These are phyloP conservation scores for Mycena indigotica DNA, from an alignment of 768 basidiomycete genomes.

Conservation along the genomic window DNA sequence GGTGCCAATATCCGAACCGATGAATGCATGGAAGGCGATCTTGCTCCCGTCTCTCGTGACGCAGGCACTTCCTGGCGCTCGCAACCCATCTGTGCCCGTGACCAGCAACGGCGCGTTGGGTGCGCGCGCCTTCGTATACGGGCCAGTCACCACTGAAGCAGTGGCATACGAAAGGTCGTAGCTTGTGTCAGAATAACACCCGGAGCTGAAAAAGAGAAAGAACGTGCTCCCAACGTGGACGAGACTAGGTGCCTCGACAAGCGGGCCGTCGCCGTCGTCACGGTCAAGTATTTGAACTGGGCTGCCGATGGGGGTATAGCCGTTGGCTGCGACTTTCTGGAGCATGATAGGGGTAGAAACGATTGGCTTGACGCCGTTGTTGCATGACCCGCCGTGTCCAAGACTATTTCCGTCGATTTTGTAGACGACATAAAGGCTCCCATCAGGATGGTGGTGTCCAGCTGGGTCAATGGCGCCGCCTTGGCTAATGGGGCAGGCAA, in stretches of 20 bases:
- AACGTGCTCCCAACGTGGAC: conserved; percentile 15
- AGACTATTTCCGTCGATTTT: conserved; percentile 38
- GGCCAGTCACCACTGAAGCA: conserved; percentile 29
- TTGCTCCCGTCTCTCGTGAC: conserved; percentile 16
- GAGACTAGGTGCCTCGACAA: conserved; percentile 34
- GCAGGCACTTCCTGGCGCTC: conserved; percentile 24
- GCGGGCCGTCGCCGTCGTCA: conserved; percentile 27
- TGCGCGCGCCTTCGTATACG: conserved; percentile 31
- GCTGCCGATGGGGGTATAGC: conserved; percentile 24
- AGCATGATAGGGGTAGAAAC: conserved; percentile 30
- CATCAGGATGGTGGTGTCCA: conserved; percentile 28
- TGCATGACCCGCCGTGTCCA: conserved; percentile 31
- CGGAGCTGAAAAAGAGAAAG: conserved; percentile 32
- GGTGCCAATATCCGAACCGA: conserved; percentile 4
- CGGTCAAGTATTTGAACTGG: conserved; percentile 30
- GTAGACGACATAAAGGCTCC: conserved; percentile 29
- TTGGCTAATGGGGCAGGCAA: conserved; percentile 26
- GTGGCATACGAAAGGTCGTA: conserved; percentile 35
- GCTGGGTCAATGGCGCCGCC: conserved; percentile 34
- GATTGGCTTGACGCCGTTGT: conserved; percentile 25
- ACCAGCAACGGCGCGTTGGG: conserved; percentile 26
- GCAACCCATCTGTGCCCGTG: conserved; percentile 20
- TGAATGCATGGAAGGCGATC: conserved; percentile 11
- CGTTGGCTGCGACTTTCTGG: conserved; percentile 31
- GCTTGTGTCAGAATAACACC: conserved; percentile 27